A percentile compares a stretch with the other conserved stretches of the same genome.
These are phyloP conservation scores for Salvia hispanica DNA, from an alignment of 257 asterid species.

Conservation along the genomic window DNA sequence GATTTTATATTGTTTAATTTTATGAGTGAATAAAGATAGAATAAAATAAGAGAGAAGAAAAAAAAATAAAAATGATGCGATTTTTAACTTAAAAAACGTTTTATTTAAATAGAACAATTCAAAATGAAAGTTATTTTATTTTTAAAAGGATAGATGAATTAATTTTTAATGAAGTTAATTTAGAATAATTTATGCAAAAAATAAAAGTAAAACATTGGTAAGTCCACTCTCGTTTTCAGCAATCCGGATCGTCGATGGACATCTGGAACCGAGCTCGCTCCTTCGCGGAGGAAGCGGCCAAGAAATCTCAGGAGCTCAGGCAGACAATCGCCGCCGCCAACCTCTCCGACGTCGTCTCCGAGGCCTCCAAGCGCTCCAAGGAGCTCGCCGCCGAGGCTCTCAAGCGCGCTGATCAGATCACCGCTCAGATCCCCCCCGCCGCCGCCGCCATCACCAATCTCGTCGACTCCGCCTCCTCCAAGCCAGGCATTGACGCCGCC, in stretches of 20 bases:
- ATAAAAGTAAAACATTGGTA: too few relatives aligned
- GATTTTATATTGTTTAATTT: too few relatives aligned
- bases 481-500: slow-evolving; percentile 39
- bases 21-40: too few relatives aligned
- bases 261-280: slow-evolving; percentile 80
- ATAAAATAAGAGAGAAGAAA: too few relatives aligned
- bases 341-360: slow-evolving; percentile 77
- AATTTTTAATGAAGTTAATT: too few relatives aligned
- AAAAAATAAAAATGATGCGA: too few relatives aligned
- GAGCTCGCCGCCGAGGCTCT: slow-evolving; percentile 61
- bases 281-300: slow-evolving; percentile 90
- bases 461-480: slow-evolving; percentile 45
- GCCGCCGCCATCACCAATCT: slow-evolving; percentile 48
- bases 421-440: slow-evolving; percentile 75
- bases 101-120: too few relatives aligned
- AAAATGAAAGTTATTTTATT: too few relatives aligned
- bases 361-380: slow-evolving; percentile 67
- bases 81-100: too few relatives aligned
- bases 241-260: slow-evolving; percentile 54
- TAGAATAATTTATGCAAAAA: too few relatives aligned
- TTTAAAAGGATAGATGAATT: too few relatives aligned
- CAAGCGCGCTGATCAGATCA: slow-evolving; percentile 90
- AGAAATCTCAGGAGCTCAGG: slow-evolving; percentile 76
- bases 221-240: slow-evolving; percentile 26
- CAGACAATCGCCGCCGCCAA: slow-evolving; percentile 57